Percentiles rank a stretch among this genome's conserved stretches.
These are phyloP conservation scores for Podospora conica DNA, from an alignment of 495 filamentous ascomycete genomes.

Conservation along the genomic window DNA sequence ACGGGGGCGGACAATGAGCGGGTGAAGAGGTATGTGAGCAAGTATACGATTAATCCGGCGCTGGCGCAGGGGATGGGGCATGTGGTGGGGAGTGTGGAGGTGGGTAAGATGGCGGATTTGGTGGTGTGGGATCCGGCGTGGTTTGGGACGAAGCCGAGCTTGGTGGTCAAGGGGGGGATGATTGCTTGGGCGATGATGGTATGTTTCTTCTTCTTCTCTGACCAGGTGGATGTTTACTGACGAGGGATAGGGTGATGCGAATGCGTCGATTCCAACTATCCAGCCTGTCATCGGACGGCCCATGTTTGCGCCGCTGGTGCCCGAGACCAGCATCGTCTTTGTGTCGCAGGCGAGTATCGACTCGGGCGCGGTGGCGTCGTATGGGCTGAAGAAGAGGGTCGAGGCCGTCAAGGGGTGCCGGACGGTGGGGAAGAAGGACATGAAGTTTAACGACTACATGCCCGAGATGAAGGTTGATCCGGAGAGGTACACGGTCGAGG, in stretches of 20 bases:
- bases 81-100: slow-evolving; percentile 78
- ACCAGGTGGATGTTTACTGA: background rate
- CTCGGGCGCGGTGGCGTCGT: slow-evolving; percentile 56
- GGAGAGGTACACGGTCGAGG: slow-evolving; percentile 84
- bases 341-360: slow-evolving; percentile 70
- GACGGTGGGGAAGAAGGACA: slow-evolving; percentile 76
- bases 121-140: slow-evolving; percentile 81
- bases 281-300: slow-evolving; percentile 80
- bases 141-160: slow-evolving; percentile 82
- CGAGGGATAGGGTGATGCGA: slow-evolving; percentile 70
- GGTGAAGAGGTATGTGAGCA: slow-evolving; percentile 89
- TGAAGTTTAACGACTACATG: slow-evolving; percentile 87
- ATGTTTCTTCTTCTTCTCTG: slow-evolving; percentile 19
- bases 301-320: slow-evolving; percentile 78
- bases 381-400: slow-evolving; percentile 73
- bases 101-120: slow-evolving; percentile 87
- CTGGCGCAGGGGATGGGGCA: slow-evolving; percentile 92
- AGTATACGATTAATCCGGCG: slow-evolving; percentile 97
- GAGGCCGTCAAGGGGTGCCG: slow-evolving; percentile 78
- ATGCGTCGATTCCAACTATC: slow-evolving; percentile 85
- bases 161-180: slow-evolving; percentile 87
- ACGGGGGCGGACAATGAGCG: slow-evolving; percentile 87
- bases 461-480: slow-evolving; percentile 93
- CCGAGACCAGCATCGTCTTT: slow-evolving; percentile 70
- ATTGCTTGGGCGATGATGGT: slow-evolving; percentile 85